Evolutionary conservation across 176 grass and related monocot species (phyloP).

Genomic region (Juncus inflexus): DNA sequence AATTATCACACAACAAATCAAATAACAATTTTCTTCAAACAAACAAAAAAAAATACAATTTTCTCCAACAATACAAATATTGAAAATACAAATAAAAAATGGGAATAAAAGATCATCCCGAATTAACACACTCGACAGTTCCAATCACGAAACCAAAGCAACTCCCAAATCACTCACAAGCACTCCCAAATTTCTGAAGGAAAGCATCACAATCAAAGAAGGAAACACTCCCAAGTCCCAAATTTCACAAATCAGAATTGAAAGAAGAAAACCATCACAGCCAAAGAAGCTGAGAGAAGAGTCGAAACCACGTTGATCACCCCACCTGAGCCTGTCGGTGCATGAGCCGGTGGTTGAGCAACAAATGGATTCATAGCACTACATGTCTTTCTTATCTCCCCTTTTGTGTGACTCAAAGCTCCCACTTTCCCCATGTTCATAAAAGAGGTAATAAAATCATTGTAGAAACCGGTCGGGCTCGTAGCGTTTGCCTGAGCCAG

Average conservation of each 20-base stretch:
- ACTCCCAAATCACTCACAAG: too few species aligned
- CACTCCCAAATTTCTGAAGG: not conserved
- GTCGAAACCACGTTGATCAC: conserved; percentile 8
- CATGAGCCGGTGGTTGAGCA: not conserved
- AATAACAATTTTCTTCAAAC: too few species aligned
- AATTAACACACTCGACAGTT: too few species aligned
- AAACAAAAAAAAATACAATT: too few species aligned
- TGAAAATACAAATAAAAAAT: too few species aligned
- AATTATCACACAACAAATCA: too few species aligned
- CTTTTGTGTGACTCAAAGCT: conserved; percentile 14
- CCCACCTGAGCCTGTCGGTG: not conserved
- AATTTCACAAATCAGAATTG: too few species aligned
- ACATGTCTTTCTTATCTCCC: conserved; percentile 16
- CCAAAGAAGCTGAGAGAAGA: not conserved
- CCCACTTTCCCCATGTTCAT: conserved; percentile 24
- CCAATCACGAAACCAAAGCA: too few species aligned
- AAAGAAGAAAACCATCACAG: conserved; percentile 9
- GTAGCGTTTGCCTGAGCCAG: conserved; percentile 10
- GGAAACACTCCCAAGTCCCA: too few species aligned
- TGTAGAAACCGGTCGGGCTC: conserved; percentile 1
- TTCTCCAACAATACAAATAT: too few species aligned
- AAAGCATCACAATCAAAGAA: conserved; percentile 1
- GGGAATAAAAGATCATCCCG: too few species aligned
- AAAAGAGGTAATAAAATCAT: conserved; percentile 8
- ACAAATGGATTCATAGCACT: conserved; percentile 12